Evolutionary conservation across 306 rosid genomes (phyloP).

Genomic region (Oemleria cerasiformis): DNA sequence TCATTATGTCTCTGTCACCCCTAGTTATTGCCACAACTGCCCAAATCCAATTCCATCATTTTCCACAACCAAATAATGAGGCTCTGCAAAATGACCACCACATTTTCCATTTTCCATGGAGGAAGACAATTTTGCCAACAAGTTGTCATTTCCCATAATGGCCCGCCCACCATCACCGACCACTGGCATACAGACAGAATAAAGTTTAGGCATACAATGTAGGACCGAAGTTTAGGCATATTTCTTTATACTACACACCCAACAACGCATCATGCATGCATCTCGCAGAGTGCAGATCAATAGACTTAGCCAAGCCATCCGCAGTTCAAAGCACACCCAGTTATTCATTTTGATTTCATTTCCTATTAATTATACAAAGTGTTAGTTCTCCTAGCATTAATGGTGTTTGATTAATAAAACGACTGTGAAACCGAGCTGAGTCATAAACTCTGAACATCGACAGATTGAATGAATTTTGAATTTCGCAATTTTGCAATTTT

Average conservation of each 20-base stretch:
- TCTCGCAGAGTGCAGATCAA: not conserved
- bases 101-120: not conserved
- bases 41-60: not conserved
- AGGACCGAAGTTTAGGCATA: too few species aligned
- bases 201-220: conserved; percentile 13
- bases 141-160: not conserved
- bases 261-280: conserved; percentile 12
- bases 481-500: too few species aligned
- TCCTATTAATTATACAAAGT: too few species aligned
- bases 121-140: not conserved
- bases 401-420: too few species aligned
- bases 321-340: conserved; percentile 1
- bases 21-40: not conserved
- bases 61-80: conserved; percentile 6
- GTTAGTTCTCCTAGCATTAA: too few species aligned
- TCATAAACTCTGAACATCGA: too few species aligned
- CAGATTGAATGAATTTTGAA: too few species aligned
- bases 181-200: not conserved
- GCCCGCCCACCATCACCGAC: conserved; percentile 32
- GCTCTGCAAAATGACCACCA: not conserved
- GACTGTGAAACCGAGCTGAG: too few species aligned
- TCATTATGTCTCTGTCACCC: not conserved
- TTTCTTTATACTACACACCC: too few species aligned
- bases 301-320: not conserved
- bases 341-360: too few species aligned